phyloP scores from a whole-genome alignment of 2,329 filamentous ascomycete species.

The Westerdykella sp. region DNA sequence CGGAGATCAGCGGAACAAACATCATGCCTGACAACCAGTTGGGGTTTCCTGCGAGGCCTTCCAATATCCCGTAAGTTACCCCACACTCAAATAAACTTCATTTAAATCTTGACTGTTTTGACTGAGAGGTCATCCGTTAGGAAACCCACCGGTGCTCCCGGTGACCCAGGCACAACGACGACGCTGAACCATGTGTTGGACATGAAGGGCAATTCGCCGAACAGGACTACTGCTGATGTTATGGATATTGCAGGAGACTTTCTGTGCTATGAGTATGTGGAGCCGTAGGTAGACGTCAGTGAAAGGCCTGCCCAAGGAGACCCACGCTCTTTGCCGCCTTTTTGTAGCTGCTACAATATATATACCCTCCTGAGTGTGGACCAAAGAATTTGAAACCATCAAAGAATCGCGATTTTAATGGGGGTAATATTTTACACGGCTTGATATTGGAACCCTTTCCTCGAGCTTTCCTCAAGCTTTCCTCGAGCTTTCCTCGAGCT shows the following conservation, averaged over 20 bases:
- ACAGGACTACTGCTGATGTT: slow-evolving; percentile 13
- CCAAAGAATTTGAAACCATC: no score
- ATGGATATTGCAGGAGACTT: slow-evolving; percentile 13
- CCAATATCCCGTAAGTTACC: slow-evolving; percentile 3
- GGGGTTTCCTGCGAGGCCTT: slow-evolving; percentile 5
- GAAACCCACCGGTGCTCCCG: not conserved
- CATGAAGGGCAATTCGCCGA: slow-evolving; percentile 9
- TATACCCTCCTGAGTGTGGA: not conserved
- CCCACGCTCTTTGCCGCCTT: not conserved
- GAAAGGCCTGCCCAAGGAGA: not conserved
- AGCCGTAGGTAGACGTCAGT: not conserved
- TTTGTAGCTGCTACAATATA: not conserved
- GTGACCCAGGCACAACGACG: slow-evolving; percentile 13
- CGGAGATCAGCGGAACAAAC: slow-evolving; percentile 12
- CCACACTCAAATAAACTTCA: no score
- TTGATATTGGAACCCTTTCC: no score
- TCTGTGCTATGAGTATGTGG: slow-evolving; percentile 18
- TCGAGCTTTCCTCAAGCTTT: no score
- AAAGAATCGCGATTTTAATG: not conserved
- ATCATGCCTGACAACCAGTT: not conserved
- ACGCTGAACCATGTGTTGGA: slow-evolving; percentile 16
- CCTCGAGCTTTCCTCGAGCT: no score
- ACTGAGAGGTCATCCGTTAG: not conserved
- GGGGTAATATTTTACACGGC: no score
- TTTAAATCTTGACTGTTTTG: not conserved